phyloP scores from a whole-genome alignment of 805 yeast species.

The Komagataella ulmi region DNA sequence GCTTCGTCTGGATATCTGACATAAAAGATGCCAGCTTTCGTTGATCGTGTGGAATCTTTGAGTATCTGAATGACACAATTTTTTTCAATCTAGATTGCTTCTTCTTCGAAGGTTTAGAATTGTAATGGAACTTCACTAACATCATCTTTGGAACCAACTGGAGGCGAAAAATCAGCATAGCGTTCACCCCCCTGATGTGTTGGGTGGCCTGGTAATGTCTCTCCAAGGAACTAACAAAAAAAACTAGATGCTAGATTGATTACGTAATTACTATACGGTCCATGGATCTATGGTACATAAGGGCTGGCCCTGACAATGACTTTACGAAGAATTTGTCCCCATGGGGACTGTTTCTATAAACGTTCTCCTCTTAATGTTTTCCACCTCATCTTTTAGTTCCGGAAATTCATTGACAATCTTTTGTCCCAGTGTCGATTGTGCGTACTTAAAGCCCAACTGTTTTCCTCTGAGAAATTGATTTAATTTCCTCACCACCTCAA shows the following conservation, averaged over 20 bases:
- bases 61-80: neutral
- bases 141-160: neutral
- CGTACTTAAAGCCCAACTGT: constrained; percentile 40
- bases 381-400: constrained; percentile 45
- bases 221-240: neutral
- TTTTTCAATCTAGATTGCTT: neutral
- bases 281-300: neutral
- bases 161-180: neutral
- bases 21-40: neutral
- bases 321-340: neutral
- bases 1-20: neutral
- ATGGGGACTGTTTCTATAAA: neutral
- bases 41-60: neutral
- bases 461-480: constrained; percentile 85
- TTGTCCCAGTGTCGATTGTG: constrained; percentile 53
- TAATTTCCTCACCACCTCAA: constrained; percentile 82
- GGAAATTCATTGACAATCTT: constrained; percentile 73
- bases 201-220: neutral
- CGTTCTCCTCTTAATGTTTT: constrained; percentile 40
- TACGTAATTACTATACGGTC: neutral
- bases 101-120: neutral
- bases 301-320: neutral
- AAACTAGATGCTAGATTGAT: neutral
- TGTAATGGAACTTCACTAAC: neutral
- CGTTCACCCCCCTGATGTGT: neutral